Percentiles rank a stretch among this genome's conserved stretches.
These are phyloP conservation scores for Cyamopsis tetragonoloba DNA, from an alignment of 306 rosid species.

Conservation along the genomic window DNA sequence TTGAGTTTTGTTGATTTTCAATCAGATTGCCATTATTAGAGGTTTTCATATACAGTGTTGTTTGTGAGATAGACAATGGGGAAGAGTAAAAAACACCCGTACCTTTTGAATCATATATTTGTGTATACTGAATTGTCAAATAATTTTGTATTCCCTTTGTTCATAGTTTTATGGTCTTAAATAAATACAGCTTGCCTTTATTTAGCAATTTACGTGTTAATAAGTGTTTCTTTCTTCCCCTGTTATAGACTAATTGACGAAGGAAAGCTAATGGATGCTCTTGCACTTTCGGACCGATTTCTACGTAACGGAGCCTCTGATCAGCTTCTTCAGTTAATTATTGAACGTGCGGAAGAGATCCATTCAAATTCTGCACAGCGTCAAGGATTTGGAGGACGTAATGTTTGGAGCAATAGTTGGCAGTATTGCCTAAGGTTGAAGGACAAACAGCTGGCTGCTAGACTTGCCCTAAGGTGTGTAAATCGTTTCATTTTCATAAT, in stretches of 20 bases:
- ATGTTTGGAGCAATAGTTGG: constrained; percentile 84
- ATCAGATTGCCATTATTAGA: background rate
- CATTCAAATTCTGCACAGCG: constrained; percentile 48
- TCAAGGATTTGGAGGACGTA: constrained; percentile 58
- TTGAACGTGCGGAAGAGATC: constrained; percentile 69
- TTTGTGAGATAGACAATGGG: constrained; percentile 1
- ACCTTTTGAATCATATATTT: background rate
- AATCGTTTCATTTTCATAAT: constrained; percentile 19
- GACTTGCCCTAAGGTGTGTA: constrained; percentile 80
- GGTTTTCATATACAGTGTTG: constrained; percentile 2
- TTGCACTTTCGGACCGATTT: constrained; percentile 96
- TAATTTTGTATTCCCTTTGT: constrained; percentile 2
- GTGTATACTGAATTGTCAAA: background rate
- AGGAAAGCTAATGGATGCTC: constrained; percentile 93
- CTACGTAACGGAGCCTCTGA: constrained; percentile 95
- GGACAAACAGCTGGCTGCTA: constrained; percentile 88
- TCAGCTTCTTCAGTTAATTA: constrained; percentile 73
- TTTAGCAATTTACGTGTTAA: constrained; percentile 20
- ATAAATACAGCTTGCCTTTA: constrained; percentile 8
- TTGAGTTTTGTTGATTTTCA: background rate
- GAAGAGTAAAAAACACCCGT: background rate
- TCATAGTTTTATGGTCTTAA: constrained; percentile 3
- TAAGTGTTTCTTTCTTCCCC: constrained; percentile 1
- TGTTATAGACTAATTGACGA: constrained; percentile 71
- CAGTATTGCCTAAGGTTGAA: constrained; percentile 96